phyloP scores from a whole-genome alignment of 306 rosid genomes.

The Erythrophleum fordii region DNA sequence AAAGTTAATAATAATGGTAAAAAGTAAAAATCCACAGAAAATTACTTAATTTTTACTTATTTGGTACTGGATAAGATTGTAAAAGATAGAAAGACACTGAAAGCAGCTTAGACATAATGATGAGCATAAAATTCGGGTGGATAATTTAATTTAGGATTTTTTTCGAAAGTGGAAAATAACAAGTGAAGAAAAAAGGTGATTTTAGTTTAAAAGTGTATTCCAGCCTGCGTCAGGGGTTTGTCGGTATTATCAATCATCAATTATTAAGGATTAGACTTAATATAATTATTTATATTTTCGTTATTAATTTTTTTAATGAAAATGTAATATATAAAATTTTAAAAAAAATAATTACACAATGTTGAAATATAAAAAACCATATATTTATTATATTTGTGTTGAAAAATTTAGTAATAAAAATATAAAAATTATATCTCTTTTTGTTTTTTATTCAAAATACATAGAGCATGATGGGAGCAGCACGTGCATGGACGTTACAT shows the following conservation, averaged over 20 bases:
- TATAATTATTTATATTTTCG: too few relatives aligned
- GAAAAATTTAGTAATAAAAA: too few relatives aligned
- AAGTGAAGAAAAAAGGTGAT: not conserved
- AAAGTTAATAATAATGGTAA: not conserved
- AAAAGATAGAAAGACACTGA: not conserved
- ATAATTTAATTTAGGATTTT: not conserved
- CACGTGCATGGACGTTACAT: slow-evolving; percentile 12
- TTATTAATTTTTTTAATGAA: too few relatives aligned
- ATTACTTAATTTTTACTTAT: not conserved
- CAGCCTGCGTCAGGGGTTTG: slow-evolving; percentile 5
- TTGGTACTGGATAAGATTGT: not conserved
- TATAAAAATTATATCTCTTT: too few relatives aligned
- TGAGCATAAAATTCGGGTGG: not conserved
- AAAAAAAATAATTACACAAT: too few relatives aligned
- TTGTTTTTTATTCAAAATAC: too few relatives aligned
- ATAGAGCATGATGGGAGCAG: not conserved
- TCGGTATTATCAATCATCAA: not conserved
- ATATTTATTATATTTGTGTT: too few relatives aligned
- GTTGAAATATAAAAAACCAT: too few relatives aligned
- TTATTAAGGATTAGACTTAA: not conserved
- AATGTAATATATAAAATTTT: too few relatives aligned
- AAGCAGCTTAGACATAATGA: too few relatives aligned
- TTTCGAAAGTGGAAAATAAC: not conserved
- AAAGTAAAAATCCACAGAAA: not conserved
- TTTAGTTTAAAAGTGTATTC: not conserved